Base-by-base conservation (phyloP, 345 rosid genomes). In the Conringia planisiliqua region DNA sequence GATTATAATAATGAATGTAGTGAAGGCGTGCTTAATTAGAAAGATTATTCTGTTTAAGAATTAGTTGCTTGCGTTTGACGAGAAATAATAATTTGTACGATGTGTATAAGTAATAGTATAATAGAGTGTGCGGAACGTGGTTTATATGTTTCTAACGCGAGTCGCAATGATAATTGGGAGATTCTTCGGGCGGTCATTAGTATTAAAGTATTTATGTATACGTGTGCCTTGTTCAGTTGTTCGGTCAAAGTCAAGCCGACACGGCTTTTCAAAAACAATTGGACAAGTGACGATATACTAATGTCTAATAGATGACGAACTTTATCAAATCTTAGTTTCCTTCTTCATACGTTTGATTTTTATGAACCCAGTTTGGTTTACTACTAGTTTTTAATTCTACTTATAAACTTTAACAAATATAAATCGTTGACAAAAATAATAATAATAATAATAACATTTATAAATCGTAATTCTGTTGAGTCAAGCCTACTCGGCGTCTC, bases 241-340 rank as follows among this genome's bases (percentile, higher is more conserved):
- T 51, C 11, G 73, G 77, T 77, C 81, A 66, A 77, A 77, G 77
- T 77, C 81, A 77, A 71, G 81, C 68, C 51, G 62, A 71, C 77
- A 66, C 77, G 77, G 68, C 56, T 36, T 77, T 57, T 77, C 69
- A 6, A 50, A 58, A 38, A 12, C 69, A 3, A 59, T n/a, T 64
- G 51, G 76, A 70, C 58, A 52, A 54, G 22, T 62, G 70, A 62
- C 79, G 32, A 24, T 43, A 24, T 43, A 12, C 20, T 30, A 11
- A 2, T 32, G 6, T 22, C 24, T 22, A 4, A 3, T 55, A 4
- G 43, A 54, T 59, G 74, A 69, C 50, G 16, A 70, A 70, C 46
- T 71, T 61, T 61, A 48, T 47, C 48, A 61, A 36, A 71, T 61
- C 67, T 47, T 20, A 14, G 0, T 60, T 75, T 42, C 20, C 47